Evolutionary conservation across 148 eudicot species (phyloP), one percentile per base, ranked within the genome.

Genomic region (Vaccinium vitisidaea): DNA sequence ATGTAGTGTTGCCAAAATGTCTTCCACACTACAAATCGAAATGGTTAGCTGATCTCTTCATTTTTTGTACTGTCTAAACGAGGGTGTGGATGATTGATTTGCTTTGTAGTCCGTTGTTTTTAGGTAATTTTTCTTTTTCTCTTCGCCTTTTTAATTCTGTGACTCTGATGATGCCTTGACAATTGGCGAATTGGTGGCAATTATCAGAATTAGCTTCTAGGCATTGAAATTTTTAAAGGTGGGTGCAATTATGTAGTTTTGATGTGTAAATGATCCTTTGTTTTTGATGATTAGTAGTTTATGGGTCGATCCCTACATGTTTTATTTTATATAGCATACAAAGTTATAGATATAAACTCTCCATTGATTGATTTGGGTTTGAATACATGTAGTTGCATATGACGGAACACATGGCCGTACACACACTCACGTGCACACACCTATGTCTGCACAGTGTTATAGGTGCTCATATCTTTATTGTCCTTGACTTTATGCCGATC

Each of bases 21-120:
- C 98, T 58, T 87, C 92, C n/a, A 82, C 91, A 23, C 84, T 95
- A 87, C 96, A 95, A 88, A 90, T 95, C 63, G 98, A 94, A 88
- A 80, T 93, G 94, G 98, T 95, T 82, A 90, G 94, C 61, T 75
- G 75, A 59, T 84, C 63, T 85, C 32, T 65, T 25, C 80, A 5
- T 6, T 79, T 88, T 15, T 7, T 50, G 0, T 18, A 23, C 79
- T 1, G 21, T 39, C 23, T 79, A 23, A 54, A 21, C 19, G 14
- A 48, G 32, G 69, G 59, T 49, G 58, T 84, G 52, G 25, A 10
- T 23, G 12, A 50, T 61, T 46, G 30, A 63, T 75, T n/a, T 80
- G 43, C 50, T 59, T 32, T 81, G 1, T 11, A 36, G 7, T 30
- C 18, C 1, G 9, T 70, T 46, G 7, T 25, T 79, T 79, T 21